Conservation (phyloP, 2,329 filamentous ascomycete genomes). For the Colletotrichum tropicicola region DNA sequence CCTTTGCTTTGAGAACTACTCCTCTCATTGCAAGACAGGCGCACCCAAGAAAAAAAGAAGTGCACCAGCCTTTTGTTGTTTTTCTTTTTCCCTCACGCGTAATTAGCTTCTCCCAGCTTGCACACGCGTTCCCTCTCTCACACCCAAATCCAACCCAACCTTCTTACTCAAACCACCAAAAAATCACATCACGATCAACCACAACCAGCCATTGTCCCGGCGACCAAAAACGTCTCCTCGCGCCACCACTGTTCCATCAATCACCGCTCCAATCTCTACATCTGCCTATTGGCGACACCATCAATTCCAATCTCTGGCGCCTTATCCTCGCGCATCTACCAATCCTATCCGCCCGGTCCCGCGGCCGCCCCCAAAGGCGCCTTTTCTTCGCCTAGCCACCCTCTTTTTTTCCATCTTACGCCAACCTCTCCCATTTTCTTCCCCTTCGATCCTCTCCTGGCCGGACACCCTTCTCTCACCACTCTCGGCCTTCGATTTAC, state of each 20-base stretch:
- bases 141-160: neutral
- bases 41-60: slow-evolving; percentile 5
- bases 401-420: slow-evolving; percentile 14
- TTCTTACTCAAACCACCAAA: slow-evolving; percentile 10
- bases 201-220: neutral
- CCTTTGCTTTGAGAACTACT: slow-evolving; percentile 1
- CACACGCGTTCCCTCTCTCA: slow-evolving; percentile 1
- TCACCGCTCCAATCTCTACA: neutral
- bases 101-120: neutral
- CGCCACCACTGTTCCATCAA: neutral
- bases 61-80: neutral
- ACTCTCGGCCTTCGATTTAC: neutral
- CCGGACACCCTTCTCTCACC: neutral
- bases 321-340: slow-evolving; percentile 9
- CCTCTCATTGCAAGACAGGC: slow-evolving; percentile 1
- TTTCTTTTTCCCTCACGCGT: neutral
- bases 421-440: slow-evolving; percentile 29
- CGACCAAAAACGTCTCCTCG: neutral
- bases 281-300: neutral
- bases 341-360: slow-evolving; percentile 16
- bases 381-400: slow-evolving; percentile 28
- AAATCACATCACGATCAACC: neutral
- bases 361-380: slow-evolving; percentile 18
- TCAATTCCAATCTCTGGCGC: neutral
- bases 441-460: slow-evolving; percentile 1